phyloP scores from a whole-genome alignment of 1,284 basidiomycete genomes.

The Papiliotrema flavescens region DNA sequence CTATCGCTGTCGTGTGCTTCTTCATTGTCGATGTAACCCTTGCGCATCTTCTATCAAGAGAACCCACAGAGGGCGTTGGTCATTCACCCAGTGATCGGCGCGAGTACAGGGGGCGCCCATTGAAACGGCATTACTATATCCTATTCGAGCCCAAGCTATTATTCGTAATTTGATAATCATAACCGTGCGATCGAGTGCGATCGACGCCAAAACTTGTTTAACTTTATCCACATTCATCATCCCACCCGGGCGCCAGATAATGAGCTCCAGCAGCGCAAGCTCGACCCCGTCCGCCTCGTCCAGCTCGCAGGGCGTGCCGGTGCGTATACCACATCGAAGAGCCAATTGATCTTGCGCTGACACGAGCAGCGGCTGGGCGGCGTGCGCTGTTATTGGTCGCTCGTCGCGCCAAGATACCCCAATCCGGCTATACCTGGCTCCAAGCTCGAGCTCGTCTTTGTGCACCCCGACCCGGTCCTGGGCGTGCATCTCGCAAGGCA shows the following conservation, averaged over 20 bases:
- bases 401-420: slow-evolving; percentile 30
- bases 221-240: no score
- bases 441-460: slow-evolving; percentile 64
- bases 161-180: no score
- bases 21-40: neutral
- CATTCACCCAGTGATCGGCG: neutral
- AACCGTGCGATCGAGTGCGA: no score
- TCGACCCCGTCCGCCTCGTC: neutral
- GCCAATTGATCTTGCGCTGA: no score
- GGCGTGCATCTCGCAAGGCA: slow-evolving; percentile 70
- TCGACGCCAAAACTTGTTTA: no score
- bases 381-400: slow-evolving; percentile 46
- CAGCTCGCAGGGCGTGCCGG: neutral
- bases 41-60: neutral
- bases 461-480: slow-evolving; percentile 86
- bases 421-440: slow-evolving; percentile 8
- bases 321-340: no score
- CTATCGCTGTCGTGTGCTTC: no score
- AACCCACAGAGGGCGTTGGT: neutral
- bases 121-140: no score
- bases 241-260: no score
- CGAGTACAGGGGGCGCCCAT: neutral
- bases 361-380: slow-evolving; percentile 30
- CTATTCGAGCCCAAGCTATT: no score
- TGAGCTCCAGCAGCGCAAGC: neutral